Evolutionary conservation across 1,139 yeast species (phyloP).

Genomic region (Candida sp.): DNA sequence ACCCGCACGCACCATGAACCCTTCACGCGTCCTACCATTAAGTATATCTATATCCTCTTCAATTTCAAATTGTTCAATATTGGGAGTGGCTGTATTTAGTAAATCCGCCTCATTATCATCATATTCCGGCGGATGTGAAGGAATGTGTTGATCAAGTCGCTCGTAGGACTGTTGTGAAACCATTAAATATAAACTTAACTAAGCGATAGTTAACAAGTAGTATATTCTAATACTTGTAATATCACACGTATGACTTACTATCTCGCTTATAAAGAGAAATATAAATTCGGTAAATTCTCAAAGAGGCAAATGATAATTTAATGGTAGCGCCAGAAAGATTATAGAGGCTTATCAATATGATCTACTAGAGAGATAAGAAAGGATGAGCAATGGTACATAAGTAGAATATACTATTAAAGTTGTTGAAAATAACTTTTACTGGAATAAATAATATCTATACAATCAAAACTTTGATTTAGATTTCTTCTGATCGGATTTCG

Average conservation of each 20-base stretch:
- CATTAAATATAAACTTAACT: neutral
- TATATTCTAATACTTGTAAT: too few relatives aligned
- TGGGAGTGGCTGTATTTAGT: slow-evolving; percentile 3
- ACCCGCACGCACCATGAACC: slow-evolving; percentile 27
- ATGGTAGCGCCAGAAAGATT: neutral
- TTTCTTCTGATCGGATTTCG: neutral
- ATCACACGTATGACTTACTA: neutral
- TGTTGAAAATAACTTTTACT: too few relatives aligned
- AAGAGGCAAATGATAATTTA: neutral
- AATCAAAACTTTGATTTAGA: neutral
- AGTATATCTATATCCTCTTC: slow-evolving; percentile 25
- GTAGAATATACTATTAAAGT: too few relatives aligned
- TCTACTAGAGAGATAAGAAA: too few relatives aligned
- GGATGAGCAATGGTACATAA: too few relatives aligned
- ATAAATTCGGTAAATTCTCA: neutral
- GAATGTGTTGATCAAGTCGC: slow-evolving; percentile 6
- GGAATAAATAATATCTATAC: neutral
- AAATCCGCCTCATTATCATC: slow-evolving; percentile 14
- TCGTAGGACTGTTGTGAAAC: neutral
- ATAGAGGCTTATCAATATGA: too few relatives aligned
- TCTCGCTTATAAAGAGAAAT: neutral
- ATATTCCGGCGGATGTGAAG: slow-evolving; percentile 30
- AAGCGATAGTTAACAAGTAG: too few relatives aligned
- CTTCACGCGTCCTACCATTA: slow-evolving; percentile 10
- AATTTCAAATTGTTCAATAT: slow-evolving; percentile 41